A percentile compares a stretch with the other conserved stretches of the same genome.
These are phyloP conservation scores for Apiospora phragmitis DNA, from an alignment of 2,329 filamentous ascomycete genomes.

Conservation along the genomic window DNA sequence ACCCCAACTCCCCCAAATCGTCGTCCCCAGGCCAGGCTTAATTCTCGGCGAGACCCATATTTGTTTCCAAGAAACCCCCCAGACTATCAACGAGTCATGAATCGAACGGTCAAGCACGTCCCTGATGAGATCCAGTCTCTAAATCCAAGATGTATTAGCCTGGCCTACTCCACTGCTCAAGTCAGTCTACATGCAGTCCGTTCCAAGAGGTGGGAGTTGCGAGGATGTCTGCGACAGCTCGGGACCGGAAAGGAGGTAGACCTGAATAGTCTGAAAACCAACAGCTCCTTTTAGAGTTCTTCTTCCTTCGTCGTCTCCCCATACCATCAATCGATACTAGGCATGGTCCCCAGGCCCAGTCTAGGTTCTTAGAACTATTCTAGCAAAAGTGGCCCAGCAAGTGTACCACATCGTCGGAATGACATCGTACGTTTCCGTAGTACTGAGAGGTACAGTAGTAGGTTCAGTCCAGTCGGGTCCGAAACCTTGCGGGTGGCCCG, in stretches of 20 bases:
- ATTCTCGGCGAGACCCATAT: not conserved
- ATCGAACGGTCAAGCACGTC: not conserved
- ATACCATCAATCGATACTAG: not conserved
- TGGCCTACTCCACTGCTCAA: not conserved
- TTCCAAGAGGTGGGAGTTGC: not conserved
- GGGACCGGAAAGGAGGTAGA: not conserved
- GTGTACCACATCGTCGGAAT: not conserved
- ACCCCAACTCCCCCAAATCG: constrained; percentile 1
- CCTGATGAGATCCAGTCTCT: not conserved
- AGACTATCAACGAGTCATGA: not conserved
- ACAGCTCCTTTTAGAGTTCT: not conserved
- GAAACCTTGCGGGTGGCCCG: not conserved
- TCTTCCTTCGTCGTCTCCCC: not conserved
- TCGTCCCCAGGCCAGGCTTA: not conserved
- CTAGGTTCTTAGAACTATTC: not conserved
- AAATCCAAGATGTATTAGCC: not conserved
- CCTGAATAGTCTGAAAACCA: not conserved
- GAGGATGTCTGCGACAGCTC: not conserved
- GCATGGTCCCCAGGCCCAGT: not conserved
- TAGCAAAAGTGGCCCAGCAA: not conserved
- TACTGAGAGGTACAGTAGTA: too few species aligned
- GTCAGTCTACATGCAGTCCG: not conserved
- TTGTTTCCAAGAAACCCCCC: not conserved
- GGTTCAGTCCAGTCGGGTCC: not conserved
- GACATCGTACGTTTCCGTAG: not conserved